Evolutionary conservation across 768 basidiomycete species (phyloP).

Genomic region (Phylloporus rhodoxanthus): DNA sequence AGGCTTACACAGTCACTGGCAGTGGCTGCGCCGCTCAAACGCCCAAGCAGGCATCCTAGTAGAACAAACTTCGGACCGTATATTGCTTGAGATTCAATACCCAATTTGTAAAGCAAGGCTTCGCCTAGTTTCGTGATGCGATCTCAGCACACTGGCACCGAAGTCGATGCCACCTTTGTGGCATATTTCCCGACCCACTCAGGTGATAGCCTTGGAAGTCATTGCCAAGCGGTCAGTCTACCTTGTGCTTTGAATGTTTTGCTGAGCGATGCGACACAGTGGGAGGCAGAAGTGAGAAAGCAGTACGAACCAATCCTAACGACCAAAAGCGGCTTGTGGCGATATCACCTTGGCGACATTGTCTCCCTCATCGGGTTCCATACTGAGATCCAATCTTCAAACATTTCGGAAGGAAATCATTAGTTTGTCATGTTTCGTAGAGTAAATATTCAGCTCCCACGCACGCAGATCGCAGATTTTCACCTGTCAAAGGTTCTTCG

Average conservation of each 20-base stretch:
- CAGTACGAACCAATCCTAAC: conserved; percentile 18
- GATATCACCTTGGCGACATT: conserved; percentile 17
- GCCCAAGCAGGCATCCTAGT: no score
- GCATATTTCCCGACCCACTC: not conserved
- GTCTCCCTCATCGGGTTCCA: conserved; percentile 13
- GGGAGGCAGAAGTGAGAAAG: conserved; percentile 13
- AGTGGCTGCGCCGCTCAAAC: no score
- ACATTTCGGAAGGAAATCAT: conserved; percentile 15
- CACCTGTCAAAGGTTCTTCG: conserved; percentile 6
- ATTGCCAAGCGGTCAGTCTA: conserved; percentile 15
- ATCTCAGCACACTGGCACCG: not conserved
- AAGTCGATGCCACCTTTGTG: not conserved
- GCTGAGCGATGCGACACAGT: conserved; percentile 5
- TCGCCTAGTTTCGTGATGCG: not conserved
- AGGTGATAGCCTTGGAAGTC: no score
- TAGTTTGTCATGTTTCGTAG: conserved; percentile 5
- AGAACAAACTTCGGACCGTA: no score
- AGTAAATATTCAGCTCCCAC: conserved; percentile 5
- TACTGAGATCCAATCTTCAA: conserved; percentile 9
- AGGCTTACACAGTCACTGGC: no score
- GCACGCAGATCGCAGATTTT: conserved; percentile 3
- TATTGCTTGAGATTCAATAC: no score
- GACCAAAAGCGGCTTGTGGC: conserved; percentile 20
- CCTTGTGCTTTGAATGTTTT: not conserved
- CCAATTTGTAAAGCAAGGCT: no score